Base-by-base conservation (phyloP, 768 basidiomycete genomes). In the Termitomyces sp. region DNA sequence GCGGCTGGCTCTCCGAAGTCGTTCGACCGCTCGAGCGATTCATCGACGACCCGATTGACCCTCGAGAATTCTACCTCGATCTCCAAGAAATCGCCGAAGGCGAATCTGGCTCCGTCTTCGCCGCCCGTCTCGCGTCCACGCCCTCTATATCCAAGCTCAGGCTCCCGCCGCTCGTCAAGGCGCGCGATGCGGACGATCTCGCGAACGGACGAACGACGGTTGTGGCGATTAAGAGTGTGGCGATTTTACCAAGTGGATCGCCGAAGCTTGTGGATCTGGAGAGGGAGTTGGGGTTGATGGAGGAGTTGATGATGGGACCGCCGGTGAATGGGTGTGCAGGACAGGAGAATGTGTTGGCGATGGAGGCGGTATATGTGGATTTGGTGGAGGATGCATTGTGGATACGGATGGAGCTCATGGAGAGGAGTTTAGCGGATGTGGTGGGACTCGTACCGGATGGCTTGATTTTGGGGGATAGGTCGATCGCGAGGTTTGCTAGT, bases 321-420 rank as follows among this genome's bases (percentile, higher is more conserved):
- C 19, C 4, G n/a, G 21, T 15, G n/a, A 10, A 33, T 21, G 90
- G 75, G 78, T n/a, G 70, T 50, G 75, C 78, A 14, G 48, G 76
- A 54, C 83, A 90, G 60, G 76, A 79, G 57, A 81, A 90, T 68
- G 64, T 92, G 7, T 72, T 93, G 19, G 69, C 76, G 3, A 79
- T 89, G 73, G 88, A 90, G 64, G 82, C 78, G 44, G 69, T 90
- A 23, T 90, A 89, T 68, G 84, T 89, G 30, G 82, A 86, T 62
- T 66, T 85, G 3, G 73, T 75, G 37, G 85, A 84, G 56, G 82
- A 83, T 60, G 79, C 84, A 56, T 69, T 94, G 38, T 94, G 91
- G 91, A 86, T 94, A 49, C 75, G 86, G 60, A 94, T 94, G 91
- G 90, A 92, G 68, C 80, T 93, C 33, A 91, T 94, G 91, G 89